phyloP scores from a whole-genome alignment of 2,329 filamentous ascomycete genomes.

The Colletotrichum godetiae region DNA sequence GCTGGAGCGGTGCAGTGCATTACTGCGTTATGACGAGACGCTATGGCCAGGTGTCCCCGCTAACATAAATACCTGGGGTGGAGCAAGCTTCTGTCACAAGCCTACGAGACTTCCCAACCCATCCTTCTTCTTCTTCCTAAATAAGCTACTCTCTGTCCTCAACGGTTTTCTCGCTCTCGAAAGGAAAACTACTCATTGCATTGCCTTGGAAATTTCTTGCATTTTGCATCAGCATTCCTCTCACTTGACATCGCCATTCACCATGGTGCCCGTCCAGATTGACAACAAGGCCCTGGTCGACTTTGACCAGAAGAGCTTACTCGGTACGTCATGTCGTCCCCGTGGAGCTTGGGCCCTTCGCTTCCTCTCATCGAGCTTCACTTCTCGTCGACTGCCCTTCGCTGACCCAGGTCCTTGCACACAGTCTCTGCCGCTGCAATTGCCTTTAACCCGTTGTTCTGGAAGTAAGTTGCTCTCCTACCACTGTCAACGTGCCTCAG shows the following conservation, averaged over 20 bases:
- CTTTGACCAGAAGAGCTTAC: conserved; percentile 73
- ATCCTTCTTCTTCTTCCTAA: conserved; percentile 1
- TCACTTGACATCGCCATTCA: conserved; percentile 10
- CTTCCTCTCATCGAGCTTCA: not conserved
- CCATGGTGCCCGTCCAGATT: conserved; percentile 52
- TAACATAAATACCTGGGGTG: conserved; percentile 29
- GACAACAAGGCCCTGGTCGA: conserved; percentile 64
- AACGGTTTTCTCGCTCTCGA: conserved; percentile 15
- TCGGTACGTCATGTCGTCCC: conserved; percentile 61
- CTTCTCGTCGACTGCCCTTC: not conserved
- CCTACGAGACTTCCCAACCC: conserved; percentile 6
- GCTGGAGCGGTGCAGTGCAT: not conserved
- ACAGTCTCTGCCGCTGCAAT: conserved; percentile 85
- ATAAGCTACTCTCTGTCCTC: conserved; percentile 22
- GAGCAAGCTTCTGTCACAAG: conserved; percentile 34
- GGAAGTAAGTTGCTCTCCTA: conserved; percentile 79
- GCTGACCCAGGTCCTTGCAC: conserved; percentile 34
- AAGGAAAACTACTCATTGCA: not conserved
- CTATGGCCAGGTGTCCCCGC: conserved; percentile 35
- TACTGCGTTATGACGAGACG: conserved; percentile 30
- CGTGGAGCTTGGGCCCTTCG: conserved; percentile 28
- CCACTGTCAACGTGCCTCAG: not conserved
- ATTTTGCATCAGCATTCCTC: not conserved
- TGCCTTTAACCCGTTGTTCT: conserved; percentile 97
- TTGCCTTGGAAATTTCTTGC: conserved; percentile 1